Base-by-base conservation (phyloP, 331 rosid species). In the Malus hybrid region DNA sequence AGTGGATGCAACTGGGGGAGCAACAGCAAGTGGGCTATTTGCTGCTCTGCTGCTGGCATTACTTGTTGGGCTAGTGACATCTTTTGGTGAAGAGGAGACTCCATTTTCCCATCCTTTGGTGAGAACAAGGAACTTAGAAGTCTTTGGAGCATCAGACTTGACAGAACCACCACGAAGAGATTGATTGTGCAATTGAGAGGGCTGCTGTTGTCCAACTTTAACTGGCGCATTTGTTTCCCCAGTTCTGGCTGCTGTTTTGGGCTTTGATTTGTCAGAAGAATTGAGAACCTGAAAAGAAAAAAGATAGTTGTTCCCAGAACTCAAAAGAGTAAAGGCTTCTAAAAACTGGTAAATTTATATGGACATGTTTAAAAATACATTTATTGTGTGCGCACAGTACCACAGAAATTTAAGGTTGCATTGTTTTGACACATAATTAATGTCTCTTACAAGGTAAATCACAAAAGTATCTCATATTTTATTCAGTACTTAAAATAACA, bases 111-210 rank as follows among this genome's bases (percentile, higher is more conserved):
- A 83, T 12, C 83, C 92, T 42, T 42, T 48, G 91, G 93, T 79
- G 13, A 94, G 92, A 80, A 92, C 99, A 78, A 87, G 92, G 70
- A 87, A 92, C 91, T 94, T 94, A 69, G 99, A 83, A 69, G 92
- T 80, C 91, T 91, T 92, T 2, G 93, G 86, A 79, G 88, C 55
- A 75, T 94, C 99, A 2, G 85, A 71, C 80, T 88, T 94, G 75
- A 75, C 86, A 81, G 83, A 85, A 72, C 89, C 92, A 79, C 85
- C 78, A 77, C 91, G 96, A 66, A 83, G 82, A 81, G 94, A 83
- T 61, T 87, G 95, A 79, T 69, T 91, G 64, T 82, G 95, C 75
- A 84, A 80, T 5, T 81, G 75, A 54, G 86, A 57, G 32, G 86
- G 85, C 80, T 83, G 96, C 79, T 84, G 96, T 20, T 81, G 90